phyloP scores from a whole-genome alignment of 1,139 yeast species.

The Pichia sp. region DNA sequence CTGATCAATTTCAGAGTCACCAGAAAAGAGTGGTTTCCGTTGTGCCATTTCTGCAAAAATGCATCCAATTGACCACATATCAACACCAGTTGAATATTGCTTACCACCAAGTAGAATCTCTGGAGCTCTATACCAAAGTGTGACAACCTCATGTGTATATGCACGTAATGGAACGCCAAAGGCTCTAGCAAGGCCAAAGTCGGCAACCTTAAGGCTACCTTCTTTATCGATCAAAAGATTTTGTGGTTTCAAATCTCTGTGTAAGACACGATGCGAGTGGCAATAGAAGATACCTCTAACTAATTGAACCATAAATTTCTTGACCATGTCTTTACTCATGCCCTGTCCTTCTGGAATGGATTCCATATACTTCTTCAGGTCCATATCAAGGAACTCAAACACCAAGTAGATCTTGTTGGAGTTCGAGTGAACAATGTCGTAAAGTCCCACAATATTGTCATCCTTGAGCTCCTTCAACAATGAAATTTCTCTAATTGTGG shows the following conservation, averaged over 20 bases:
- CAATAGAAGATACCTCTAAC: slow-evolving; percentile 92
- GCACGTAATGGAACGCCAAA: slow-evolving; percentile 96
- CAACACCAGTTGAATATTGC: slow-evolving; percentile 96
- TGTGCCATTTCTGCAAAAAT: slow-evolving; percentile 98
- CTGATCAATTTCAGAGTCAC: slow-evolving; percentile 97
- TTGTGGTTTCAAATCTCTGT: slow-evolving; percentile 95
- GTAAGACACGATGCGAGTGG: slow-evolving; percentile 91
- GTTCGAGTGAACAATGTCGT: slow-evolving; percentile 96
- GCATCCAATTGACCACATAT: slow-evolving; percentile 98
- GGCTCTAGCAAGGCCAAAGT: slow-evolving; percentile 95
- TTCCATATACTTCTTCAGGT: slow-evolving; percentile 95
- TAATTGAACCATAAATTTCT: slow-evolving; percentile 87
- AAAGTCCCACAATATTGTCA: slow-evolving; percentile 83
- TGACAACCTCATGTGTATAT: slow-evolving; percentile 95
- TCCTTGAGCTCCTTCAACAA: slow-evolving; percentile 87
- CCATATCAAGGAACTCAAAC: slow-evolving; percentile 89
- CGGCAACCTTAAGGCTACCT: slow-evolving; percentile 93
- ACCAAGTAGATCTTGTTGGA: slow-evolving; percentile 90
- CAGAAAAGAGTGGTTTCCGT: slow-evolving; percentile 92
- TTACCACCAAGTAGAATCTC: slow-evolving; percentile 94
- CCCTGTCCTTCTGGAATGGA: slow-evolving; percentile 89
- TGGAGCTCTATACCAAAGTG: slow-evolving; percentile 97
- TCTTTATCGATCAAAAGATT: slow-evolving; percentile 89
- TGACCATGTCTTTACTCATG: slow-evolving; percentile 83
- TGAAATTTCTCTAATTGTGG: slow-evolving; percentile 95